Evolutionary conservation across 176 grass and related monocot genomes (phyloP).

Genomic region (Oryza rufipogon): DNA sequence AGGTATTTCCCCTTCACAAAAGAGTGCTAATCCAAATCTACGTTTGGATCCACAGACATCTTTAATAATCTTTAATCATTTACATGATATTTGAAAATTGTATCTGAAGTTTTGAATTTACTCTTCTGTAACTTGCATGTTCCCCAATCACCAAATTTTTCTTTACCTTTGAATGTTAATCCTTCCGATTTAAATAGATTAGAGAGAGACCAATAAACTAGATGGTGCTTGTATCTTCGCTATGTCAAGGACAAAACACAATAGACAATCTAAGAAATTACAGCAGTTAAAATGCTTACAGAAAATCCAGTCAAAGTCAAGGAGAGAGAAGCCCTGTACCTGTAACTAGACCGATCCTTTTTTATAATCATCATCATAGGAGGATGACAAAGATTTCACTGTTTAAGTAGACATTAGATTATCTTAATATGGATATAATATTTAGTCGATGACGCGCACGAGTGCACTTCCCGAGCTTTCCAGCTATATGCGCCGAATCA

Average conservation of each 20-base stretch:
- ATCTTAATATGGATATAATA: slow-evolving; percentile 58
- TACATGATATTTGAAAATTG: slow-evolving; percentile 36
- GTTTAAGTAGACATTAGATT: slow-evolving; percentile 61
- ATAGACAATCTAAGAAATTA: slow-evolving; percentile 34
- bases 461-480: slow-evolving; percentile 93
- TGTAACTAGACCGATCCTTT: slow-evolving; percentile 54
- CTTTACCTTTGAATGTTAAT: slow-evolving; percentile 32
- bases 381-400: slow-evolving; percentile 86
- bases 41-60: slow-evolving; percentile 12
- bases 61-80: not conserved
- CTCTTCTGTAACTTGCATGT: slow-evolving; percentile 32
- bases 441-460: slow-evolving; percentile 69
- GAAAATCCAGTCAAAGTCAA: slow-evolving; percentile 75
- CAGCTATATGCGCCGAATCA: slow-evolving; percentile 75
- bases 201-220: slow-evolving; percentile 30
- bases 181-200: slow-evolving; percentile 31
- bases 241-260: slow-evolving; percentile 22
- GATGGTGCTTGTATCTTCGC: slow-evolving; percentile 13
- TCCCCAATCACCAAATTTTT: slow-evolving; percentile 23
- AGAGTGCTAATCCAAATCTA: slow-evolving; percentile 15
- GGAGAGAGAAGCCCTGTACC: slow-evolving; percentile 26
- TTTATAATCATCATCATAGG: slow-evolving; percentile 64
- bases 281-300: slow-evolving; percentile 34
- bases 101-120: slow-evolving; percentile 28
- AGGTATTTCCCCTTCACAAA: slow-evolving; percentile 33